Evolutionary conservation across 345 rosid genomes (phyloP), one percentile per base, ranked within the genome.

Genomic region (Arabidopsis thaliana): DNA sequence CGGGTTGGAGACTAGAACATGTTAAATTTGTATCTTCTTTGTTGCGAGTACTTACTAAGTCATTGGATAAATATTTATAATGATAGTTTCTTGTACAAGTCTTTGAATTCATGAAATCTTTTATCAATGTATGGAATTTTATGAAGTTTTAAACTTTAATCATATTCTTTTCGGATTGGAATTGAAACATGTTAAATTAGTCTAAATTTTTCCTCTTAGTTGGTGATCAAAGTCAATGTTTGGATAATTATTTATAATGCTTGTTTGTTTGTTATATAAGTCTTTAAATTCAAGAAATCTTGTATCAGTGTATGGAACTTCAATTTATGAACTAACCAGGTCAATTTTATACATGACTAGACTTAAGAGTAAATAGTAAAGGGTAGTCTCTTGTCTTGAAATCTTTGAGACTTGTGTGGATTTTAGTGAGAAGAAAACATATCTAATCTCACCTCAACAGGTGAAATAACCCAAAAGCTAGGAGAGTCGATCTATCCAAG

Each of bases 391-490:
- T 52, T 41, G 34, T 37, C 55, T 59, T 75, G 67, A 57, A 22
- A 41, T 12, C 9, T 10, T 33, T 42, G 24, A 5, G 38, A 25
- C 60, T 51, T 60, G 10, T 33, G 49, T 69, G 66, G 34, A 76
- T 42, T 44, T 69, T 59, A 61, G 70, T 61, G 48, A 68, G 37
- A 44, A n/a, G 62, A 20, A 12, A 73, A 46, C 9, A 65, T 42
- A 64, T 74, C 20, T 41, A 73, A 23, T 73, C 66, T 41, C 41
- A 37, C 45, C 32, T 76, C 37, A 51, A 51, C 46, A 42, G 10
- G 40, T 52, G 63, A 4, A 75, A 75, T 38, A 60, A 51, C 50
- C 68, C 46, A 51, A 67, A 60, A 59, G 68, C 46, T 59, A 49
- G 64, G 41, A 68, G 55, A 16, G 69, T 51, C 56, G 32, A 28